phyloP scores from a whole-genome alignment of 495 filamentous ascomycete genomes.

The Tuber aestivum region DNA sequence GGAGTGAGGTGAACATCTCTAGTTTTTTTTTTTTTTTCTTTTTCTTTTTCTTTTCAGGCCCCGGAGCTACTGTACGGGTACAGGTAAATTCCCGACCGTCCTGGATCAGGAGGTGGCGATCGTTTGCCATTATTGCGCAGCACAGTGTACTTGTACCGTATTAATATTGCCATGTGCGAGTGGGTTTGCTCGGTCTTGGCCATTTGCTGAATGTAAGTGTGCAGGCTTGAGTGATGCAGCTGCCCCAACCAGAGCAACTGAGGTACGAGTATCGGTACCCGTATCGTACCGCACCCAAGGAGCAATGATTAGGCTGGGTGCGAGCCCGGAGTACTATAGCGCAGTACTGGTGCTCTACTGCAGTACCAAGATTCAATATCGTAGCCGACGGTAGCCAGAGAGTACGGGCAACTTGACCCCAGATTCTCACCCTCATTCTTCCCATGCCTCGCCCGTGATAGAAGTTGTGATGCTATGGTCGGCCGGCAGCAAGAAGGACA shows the following conservation, averaged over 20 bases:
- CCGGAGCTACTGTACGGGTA: not conserved
- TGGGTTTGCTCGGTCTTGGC: not conserved
- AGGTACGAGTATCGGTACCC: not conserved
- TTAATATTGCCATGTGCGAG: not conserved
- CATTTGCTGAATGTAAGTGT: not conserved
- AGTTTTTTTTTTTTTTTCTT: not conserved
- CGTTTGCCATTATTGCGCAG: not conserved
- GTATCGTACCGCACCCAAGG: not conserved
- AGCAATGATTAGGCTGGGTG: not conserved
- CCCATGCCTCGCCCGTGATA: not conserved
- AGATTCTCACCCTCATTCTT: too few species aligned
- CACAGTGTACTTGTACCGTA: not conserved
- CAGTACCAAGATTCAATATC: not conserved
- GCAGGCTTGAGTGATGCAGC: not conserved
- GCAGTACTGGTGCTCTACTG: not conserved
- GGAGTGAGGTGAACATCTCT: not conserved
- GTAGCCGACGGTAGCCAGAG: not conserved
- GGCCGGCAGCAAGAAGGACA: not conserved
- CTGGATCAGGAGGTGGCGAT: not conserved
- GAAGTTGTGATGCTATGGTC: not conserved
- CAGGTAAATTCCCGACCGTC: not conserved
- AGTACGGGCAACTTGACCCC: not conserved
- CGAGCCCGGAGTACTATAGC: too few species aligned
- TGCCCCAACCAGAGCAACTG: not conserved
- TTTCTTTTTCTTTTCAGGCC: not conserved